Evolutionary conservation across 1,284 basidiomycete species (phyloP).

Genomic region (Tilletia walkeri): DNA sequence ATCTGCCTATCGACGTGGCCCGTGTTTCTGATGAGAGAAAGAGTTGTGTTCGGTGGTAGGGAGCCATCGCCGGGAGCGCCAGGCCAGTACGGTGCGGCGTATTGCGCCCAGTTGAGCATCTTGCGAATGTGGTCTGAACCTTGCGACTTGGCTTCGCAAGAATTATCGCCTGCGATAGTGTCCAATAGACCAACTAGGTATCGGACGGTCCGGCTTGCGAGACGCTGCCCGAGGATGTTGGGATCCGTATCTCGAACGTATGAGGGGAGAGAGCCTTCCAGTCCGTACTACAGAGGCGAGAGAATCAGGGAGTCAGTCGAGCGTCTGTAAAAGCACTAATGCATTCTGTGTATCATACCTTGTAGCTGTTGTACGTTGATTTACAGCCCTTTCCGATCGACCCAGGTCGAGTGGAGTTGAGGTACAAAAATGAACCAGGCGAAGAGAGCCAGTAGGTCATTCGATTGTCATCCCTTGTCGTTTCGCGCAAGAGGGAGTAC

Average conservation of each 20-base stretch:
- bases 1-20: conserved; percentile 40
- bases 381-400: conserved; percentile 25
- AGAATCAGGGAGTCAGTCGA: not conserved
- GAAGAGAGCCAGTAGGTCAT: conserved; percentile 44
- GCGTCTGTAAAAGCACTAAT: not conserved
- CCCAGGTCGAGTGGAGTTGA: conserved; percentile 32
- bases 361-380: conserved; percentile 40
- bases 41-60: conserved; percentile 23
- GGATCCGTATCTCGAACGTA: conserved; percentile 29
- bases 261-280: conserved; percentile 39
- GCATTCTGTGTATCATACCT: conserved; percentile 13
- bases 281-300: conserved; percentile 31
- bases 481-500: conserved; percentile 38
- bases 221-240: conserved; percentile 26
- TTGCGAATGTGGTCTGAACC: conserved; percentile 41
- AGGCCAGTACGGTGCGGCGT: conserved; percentile 28
- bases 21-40: conserved; percentile 30
- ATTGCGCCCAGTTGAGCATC: conserved; percentile 44
- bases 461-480: conserved; percentile 28
- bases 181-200: conserved; percentile 47
- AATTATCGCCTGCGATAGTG: conserved; percentile 24
- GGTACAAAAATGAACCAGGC: conserved; percentile 47
- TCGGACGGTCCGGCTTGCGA: conserved; percentile 30
- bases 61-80: not conserved
- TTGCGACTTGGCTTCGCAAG: conserved; percentile 41